Percentiles rank a stretch among this genome's conserved stretches.
Conservation (phyloP, 768 basidiomycete species). For the Kwoniella botswanensis region DNA sequence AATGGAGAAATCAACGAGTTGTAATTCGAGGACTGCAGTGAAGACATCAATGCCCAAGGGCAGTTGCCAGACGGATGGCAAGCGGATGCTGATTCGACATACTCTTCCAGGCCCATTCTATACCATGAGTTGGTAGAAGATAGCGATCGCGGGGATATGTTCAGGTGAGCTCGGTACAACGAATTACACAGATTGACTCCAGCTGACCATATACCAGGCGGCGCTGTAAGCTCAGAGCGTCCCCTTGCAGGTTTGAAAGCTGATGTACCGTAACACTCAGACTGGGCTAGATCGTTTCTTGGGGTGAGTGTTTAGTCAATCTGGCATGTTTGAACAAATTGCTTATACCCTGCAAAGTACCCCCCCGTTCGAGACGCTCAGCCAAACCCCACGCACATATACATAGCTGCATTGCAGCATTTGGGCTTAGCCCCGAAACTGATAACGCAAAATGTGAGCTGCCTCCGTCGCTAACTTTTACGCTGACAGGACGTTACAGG, state of each 20-base stretch:
- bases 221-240: constrained; percentile 62
- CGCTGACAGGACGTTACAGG: constrained; percentile 57
- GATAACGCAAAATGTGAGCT: constrained; percentile 66
- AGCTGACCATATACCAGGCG: constrained; percentile 63
- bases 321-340: neutral
- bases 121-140: constrained; percentile 83
- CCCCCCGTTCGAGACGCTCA: constrained; percentile 78
- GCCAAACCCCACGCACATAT: constrained; percentile 88
- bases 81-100: neutral
- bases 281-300: constrained; percentile 67
- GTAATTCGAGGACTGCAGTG: too few relatives aligned
- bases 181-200: neutral
- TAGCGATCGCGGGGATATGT: constrained; percentile 70
- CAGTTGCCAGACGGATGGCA: too few relatives aligned
- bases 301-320: constrained; percentile 28
- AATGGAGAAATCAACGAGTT: too few relatives aligned
- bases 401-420: constrained; percentile 80
- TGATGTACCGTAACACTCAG: constrained; percentile 22
- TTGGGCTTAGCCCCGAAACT: constrained; percentile 67
- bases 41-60: too few relatives aligned
- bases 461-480: neutral
- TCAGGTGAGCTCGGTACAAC: constrained; percentile 63
- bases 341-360: constrained; percentile 62
- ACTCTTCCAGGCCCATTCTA: constrained; percentile 58
- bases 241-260: neutral